Evolutionary conservation across 1,284 basidiomycete genomes (phyloP).

Genomic region (Polyporus tsugae): DNA sequence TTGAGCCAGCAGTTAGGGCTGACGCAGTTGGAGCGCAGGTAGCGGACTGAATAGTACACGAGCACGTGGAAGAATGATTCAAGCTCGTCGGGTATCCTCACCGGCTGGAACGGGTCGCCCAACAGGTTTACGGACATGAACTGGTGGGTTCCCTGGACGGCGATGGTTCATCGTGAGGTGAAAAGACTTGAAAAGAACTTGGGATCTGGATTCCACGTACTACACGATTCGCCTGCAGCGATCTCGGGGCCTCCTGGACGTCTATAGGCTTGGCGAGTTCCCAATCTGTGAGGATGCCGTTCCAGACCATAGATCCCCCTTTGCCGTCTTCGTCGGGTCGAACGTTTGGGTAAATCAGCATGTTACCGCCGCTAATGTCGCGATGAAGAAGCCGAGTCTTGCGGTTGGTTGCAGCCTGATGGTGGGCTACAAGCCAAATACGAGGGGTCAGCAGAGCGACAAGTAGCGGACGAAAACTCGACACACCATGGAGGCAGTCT

Average conservation of each 20-base stretch:
- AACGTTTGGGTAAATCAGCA: constrained; percentile 17
- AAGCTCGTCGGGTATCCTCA: constrained; percentile 10
- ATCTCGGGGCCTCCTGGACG: not conserved
- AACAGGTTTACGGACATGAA: constrained; percentile 14
- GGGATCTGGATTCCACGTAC: constrained; percentile 2
- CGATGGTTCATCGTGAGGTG: not conserved
- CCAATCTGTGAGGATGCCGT: constrained; percentile 23
- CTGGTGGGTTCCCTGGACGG: constrained; percentile 18
- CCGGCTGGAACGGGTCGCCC: not conserved
- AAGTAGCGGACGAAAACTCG: too few relatives aligned
- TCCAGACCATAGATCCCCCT: not conserved
- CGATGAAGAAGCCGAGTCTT: constrained; percentile 16
- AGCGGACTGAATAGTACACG: constrained; percentile 9
- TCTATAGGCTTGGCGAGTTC: constrained; percentile 19
- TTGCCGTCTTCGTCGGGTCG: not conserved
- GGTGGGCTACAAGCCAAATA: constrained; percentile 13
- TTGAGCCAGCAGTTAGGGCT: not conserved
- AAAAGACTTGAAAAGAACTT: not conserved
- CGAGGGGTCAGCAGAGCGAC: not conserved
- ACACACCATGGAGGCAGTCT: not conserved
- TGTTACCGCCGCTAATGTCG: constrained; percentile 26
- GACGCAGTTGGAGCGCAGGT: not conserved
- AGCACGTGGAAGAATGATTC: constrained; percentile 24
- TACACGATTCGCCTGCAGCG: constrained; percentile 11
- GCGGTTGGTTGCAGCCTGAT: constrained; percentile 10